A percentile compares a stretch with the other conserved stretches of the same genome.
phyloP scores from a whole-genome alignment of 2,329 filamentous ascomycete species.

The Botrytis medusae region DNA sequence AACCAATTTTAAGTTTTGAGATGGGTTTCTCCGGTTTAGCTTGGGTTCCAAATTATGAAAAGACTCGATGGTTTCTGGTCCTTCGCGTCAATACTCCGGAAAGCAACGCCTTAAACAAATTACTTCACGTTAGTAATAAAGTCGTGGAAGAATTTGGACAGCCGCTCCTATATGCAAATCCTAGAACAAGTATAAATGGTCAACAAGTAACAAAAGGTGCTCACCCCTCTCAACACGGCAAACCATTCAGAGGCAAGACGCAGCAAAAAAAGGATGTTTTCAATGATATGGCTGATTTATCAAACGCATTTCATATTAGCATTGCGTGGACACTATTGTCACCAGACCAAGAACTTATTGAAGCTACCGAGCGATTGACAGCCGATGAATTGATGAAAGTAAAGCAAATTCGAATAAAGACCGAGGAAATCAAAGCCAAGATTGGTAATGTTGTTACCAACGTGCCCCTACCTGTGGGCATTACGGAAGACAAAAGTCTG shows the following conservation, averaged over 20 bases:
- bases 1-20: constrained; percentile 29
- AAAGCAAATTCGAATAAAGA: constrained; percentile 48
- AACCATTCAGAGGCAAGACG: constrained; percentile 13
- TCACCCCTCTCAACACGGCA: neutral
- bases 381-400: constrained; percentile 8
- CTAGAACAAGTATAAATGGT: neutral
- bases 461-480: constrained; percentile 42
- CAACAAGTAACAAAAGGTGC: neutral
- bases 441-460: constrained; percentile 68
- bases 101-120: constrained; percentile 55
- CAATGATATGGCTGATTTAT: constrained; percentile 43
- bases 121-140: constrained; percentile 68
- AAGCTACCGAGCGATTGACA: constrained; percentile 39
- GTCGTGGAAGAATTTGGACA: constrained; percentile 61
- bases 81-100: constrained; percentile 55
- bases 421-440: constrained; percentile 68
- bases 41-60: constrained; percentile 67
- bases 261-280: constrained; percentile 20
- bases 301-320: constrained; percentile 77
- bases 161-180: constrained; percentile 63
- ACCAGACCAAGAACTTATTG: constrained; percentile 48
- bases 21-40: constrained; percentile 46
- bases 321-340: constrained; percentile 76
- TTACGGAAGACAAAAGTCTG: constrained; percentile 27
- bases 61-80: constrained; percentile 80